Percentiles rank a stretch among this genome's conserved stretches.
Evolutionary conservation across 202 grass and related monocot species (phyloP).

Genomic region (Carex sylvatica): DNA sequence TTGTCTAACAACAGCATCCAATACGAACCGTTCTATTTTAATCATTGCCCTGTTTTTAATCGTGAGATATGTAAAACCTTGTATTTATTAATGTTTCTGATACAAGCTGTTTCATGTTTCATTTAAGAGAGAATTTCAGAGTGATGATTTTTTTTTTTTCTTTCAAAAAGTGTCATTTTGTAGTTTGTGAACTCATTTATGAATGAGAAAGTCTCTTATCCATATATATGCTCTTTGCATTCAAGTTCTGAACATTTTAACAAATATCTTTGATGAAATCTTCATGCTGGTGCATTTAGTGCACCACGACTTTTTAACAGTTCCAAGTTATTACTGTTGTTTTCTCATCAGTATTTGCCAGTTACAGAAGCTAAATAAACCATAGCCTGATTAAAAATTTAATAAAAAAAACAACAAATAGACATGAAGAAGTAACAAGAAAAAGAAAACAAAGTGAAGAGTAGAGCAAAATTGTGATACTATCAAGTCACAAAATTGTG

Average conservation of each 20-base stretch:
- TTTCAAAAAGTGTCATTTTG: too few species aligned
- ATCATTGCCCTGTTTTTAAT: not conserved
- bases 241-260: not conserved
- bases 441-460: not conserved
- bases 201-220: not conserved
- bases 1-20: too few species aligned
- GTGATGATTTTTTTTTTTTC: too few species aligned
- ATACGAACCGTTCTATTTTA: too few species aligned
- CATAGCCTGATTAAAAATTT: not conserved
- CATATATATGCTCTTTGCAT: not conserved
- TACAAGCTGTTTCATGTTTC: not conserved
- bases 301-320: not conserved
- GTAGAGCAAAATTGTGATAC: not conserved
- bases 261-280: not conserved
- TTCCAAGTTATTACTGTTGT: not conserved
- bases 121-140: too few species aligned
- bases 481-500: not conserved
- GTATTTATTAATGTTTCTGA: not conserved
- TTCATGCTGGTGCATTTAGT: not conserved
- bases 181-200: too few species aligned
- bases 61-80: not conserved
- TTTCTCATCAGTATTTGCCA: not conserved
- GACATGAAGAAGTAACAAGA: not conserved
- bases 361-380: not conserved
- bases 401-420: not conserved